These are phyloP conservation scores for Turnera subulata DNA, from an alignment of 345 rosid species.

Conservation along the genomic window DNA sequence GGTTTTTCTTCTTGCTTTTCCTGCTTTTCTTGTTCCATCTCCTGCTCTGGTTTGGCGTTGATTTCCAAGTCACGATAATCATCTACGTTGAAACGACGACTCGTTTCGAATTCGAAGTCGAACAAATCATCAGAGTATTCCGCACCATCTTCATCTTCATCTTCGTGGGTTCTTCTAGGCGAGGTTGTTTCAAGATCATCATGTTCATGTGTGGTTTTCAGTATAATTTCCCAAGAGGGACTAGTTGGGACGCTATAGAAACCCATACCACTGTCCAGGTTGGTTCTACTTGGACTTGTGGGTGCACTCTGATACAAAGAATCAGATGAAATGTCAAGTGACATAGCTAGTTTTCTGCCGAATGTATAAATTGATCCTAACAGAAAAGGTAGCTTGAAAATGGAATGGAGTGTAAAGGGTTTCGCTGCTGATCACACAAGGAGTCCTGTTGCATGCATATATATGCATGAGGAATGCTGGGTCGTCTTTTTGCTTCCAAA, in stretches of 20 bases:
- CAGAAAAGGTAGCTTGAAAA: not conserved
- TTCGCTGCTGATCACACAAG: slow-evolving; percentile 8
- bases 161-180: too few relatives aligned
- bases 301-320: slow-evolving; percentile 24
- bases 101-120: slow-evolving; percentile 34
- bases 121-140: slow-evolving; percentile 1
- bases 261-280: slow-evolving; percentile 4
- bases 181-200: slow-evolving; percentile 1
- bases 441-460: slow-evolving; percentile 7
- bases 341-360: not conserved
- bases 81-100: slow-evolving; percentile 15
- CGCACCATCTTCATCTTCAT: slow-evolving; percentile 8
- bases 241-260: slow-evolving; percentile 31
- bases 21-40: not conserved
- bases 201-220: not conserved
- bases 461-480: not conserved
- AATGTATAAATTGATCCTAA: not conserved
- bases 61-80: not conserved
- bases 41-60: too few relatives aligned
- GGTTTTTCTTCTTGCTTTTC: not conserved
- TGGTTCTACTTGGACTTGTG: slow-evolving; percentile 22
- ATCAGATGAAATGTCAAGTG: slow-evolving; percentile 2
- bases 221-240: slow-evolving; percentile 10
- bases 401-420: slow-evolving; percentile 2
- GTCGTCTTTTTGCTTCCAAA: slow-evolving; percentile 17